Conservation (phyloP, 2,329 filamentous ascomycete species). For the Chaetomium strumarium region DNA sequence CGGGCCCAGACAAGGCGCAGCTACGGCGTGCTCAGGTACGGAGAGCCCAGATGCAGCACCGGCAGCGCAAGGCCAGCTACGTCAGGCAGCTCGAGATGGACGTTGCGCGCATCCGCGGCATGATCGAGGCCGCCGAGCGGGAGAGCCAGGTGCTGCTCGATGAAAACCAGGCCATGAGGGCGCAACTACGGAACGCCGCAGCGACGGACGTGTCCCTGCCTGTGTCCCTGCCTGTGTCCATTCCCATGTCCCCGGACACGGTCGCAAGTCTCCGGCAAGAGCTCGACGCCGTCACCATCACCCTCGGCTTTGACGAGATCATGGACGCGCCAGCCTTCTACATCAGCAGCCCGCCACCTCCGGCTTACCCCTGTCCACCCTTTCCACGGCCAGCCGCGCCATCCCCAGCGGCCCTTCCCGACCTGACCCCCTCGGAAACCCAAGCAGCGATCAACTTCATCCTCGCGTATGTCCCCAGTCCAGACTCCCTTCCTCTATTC, state of each 20-base stretch:
- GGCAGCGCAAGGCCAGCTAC: conserved; percentile 51
- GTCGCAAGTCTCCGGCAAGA: conserved; percentile 15
- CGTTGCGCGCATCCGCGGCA: conserved; percentile 40
- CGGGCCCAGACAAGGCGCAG: conserved; percentile 37
- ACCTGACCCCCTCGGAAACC: conserved; percentile 36
- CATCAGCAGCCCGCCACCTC: conserved; percentile 28
- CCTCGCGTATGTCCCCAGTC: conserved; percentile 37
- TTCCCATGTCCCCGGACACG: conserved; percentile 1
- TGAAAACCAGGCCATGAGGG: conserved; percentile 36
- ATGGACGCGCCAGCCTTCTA: conserved; percentile 40
- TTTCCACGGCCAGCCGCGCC: background rate
- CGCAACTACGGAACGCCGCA: background rate
- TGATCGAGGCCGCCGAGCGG: conserved; percentile 38
- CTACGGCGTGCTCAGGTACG: conserved; percentile 47
- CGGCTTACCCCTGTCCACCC: background rate
- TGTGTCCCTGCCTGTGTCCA: conserved; percentile 1
- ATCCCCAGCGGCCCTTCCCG: conserved; percentile 16
- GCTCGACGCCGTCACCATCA: conserved; percentile 36
- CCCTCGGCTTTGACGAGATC: conserved; percentile 36
- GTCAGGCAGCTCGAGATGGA: conserved; percentile 49
- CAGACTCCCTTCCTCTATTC: background rate
- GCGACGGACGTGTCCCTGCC: background rate
- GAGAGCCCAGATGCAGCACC: conserved; percentile 49
- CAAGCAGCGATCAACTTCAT: conserved; percentile 48
- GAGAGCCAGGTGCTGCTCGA: conserved; percentile 34